A percentile compares a stretch with the other conserved stretches of the same genome.
These are phyloP conservation scores for Boletus sp. DNA, from an alignment of 1,284 basidiomycete genomes.

Conservation along the genomic window DNA sequence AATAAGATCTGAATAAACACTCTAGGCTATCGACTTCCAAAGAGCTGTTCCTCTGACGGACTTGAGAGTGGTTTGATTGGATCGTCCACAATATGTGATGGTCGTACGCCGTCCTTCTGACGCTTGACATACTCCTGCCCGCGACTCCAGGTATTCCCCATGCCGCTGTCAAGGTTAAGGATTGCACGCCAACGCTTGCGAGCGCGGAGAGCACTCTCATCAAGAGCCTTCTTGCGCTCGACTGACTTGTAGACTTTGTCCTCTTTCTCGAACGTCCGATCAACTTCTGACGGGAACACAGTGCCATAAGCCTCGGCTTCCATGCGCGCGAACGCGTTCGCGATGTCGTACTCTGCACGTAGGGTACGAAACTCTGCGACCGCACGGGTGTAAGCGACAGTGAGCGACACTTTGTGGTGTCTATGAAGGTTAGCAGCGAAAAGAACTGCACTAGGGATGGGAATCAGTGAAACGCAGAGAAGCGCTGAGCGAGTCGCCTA, in stretches of 20 bases:
- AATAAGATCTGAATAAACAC: slow-evolving; percentile 1
- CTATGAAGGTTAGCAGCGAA: slow-evolving; percentile 80
- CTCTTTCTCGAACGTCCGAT: slow-evolving; percentile 60
- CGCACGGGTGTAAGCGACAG: slow-evolving; percentile 76
- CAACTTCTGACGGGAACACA: slow-evolving; percentile 61
- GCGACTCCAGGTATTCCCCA: slow-evolving; percentile 53
- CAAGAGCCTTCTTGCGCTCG: slow-evolving; percentile 51
- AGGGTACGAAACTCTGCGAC: slow-evolving; percentile 85
- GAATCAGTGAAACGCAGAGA: slow-evolving; percentile 6
- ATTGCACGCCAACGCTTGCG: slow-evolving; percentile 74
- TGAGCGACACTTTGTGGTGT: slow-evolving; percentile 61
- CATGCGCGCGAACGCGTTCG: slow-evolving; percentile 69
- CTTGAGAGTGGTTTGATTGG: slow-evolving; percentile 8
- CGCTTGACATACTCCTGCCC: slow-evolving; percentile 66
- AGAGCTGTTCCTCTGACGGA: slow-evolving; percentile 19
- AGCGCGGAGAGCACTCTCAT: slow-evolving; percentile 57
- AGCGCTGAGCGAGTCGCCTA: slow-evolving; percentile 42
- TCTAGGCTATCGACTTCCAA: slow-evolving; percentile 19
- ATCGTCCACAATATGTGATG: slow-evolving; percentile 45
- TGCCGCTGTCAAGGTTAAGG: slow-evolving; percentile 43
- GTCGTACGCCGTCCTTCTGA: slow-evolving; percentile 66
- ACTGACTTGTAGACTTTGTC: slow-evolving; percentile 56
- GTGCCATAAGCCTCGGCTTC: slow-evolving; percentile 82
- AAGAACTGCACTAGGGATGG: slow-evolving; percentile 62
- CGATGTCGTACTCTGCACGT: slow-evolving; percentile 79